Evolutionary conservation across 2,329 filamentous ascomycete species (phyloP).

Genomic region (Scytalidium sp.): DNA sequence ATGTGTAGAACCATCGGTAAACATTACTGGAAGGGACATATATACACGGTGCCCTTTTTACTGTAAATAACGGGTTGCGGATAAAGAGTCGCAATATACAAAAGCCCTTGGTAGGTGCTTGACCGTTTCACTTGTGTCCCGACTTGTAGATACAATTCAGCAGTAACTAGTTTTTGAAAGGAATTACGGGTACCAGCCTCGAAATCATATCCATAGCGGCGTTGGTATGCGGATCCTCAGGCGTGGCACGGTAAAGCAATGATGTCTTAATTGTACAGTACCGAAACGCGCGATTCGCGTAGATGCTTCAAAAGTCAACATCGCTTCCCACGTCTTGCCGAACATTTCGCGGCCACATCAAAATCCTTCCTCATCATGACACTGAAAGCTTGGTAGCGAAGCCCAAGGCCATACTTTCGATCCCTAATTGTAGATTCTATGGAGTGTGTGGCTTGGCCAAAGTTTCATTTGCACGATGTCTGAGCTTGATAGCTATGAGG

Average conservation of each 20-base stretch:
- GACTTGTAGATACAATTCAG: too few species aligned
- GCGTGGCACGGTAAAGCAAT: too few species aligned
- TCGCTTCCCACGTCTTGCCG: not conserved
- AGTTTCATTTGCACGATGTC: slow-evolving; percentile 51
- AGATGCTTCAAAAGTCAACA: not conserved
- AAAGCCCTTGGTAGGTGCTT: too few species aligned
- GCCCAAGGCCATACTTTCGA: not conserved
- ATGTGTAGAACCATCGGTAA: not conserved
- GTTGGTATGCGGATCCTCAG: too few species aligned
- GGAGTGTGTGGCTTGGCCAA: not conserved
- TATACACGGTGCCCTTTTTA: not conserved
- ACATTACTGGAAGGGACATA: not conserved
- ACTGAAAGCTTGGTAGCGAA: not conserved
- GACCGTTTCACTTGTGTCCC: too few species aligned
- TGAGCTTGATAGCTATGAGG: slow-evolving; percentile 68
- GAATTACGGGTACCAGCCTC: too few species aligned
- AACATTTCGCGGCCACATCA: not conserved
- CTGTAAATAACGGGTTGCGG: too few species aligned
- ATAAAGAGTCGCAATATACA: too few species aligned
- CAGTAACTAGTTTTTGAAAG: too few species aligned
- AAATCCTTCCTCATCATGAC: not conserved
- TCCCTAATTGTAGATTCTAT: not conserved
- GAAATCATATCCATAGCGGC: too few species aligned
- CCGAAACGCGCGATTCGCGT: not conserved
- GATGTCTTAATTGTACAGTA: too few species aligned